Evolutionary conservation across 306 rosid genomes (phyloP).

Genomic region (Prunus mume): DNA sequence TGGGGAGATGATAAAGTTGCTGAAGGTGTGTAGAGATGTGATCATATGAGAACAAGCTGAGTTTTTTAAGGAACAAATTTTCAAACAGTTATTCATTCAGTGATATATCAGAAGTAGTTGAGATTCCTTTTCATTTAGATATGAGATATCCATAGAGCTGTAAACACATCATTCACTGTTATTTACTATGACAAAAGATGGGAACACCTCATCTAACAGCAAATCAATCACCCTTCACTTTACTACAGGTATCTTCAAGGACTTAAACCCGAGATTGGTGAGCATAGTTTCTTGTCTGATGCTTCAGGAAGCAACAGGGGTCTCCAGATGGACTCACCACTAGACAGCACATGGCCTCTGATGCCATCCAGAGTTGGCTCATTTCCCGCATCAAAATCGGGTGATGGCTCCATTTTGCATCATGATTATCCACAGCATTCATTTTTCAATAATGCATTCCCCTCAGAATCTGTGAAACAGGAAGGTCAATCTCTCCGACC

Average conservation of each 20-base stretch:
- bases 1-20: too few species aligned
- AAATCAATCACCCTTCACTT: neutral
- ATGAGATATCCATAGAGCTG: too few species aligned
- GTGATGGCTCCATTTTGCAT: constrained; percentile 28
- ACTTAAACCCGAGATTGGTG: constrained; percentile 40
- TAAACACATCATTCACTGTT: neutral
- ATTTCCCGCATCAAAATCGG: constrained; percentile 26
- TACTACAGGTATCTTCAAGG: constrained; percentile 42
- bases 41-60: neutral
- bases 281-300: constrained; percentile 42
- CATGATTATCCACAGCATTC: constrained; percentile 30
- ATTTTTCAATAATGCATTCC: constrained; percentile 27
- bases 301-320: constrained; percentile 40
- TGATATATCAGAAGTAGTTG: neutral
- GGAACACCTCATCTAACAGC: neutral
- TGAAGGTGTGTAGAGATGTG: neutral
- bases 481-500: constrained; percentile 50
- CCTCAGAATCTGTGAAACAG: constrained; percentile 30
- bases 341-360: constrained; percentile 37
- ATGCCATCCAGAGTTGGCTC: constrained; percentile 35
- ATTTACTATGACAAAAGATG: neutral
- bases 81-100: neutral
- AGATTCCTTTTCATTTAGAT: neutral
- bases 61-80: neutral
- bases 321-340: constrained; percentile 31